A percentile compares a stretch with the other conserved stretches of the same genome.
Conservation (phyloP, 2,329 filamentous ascomycete species). For the Keithomyces neogunnii region DNA sequence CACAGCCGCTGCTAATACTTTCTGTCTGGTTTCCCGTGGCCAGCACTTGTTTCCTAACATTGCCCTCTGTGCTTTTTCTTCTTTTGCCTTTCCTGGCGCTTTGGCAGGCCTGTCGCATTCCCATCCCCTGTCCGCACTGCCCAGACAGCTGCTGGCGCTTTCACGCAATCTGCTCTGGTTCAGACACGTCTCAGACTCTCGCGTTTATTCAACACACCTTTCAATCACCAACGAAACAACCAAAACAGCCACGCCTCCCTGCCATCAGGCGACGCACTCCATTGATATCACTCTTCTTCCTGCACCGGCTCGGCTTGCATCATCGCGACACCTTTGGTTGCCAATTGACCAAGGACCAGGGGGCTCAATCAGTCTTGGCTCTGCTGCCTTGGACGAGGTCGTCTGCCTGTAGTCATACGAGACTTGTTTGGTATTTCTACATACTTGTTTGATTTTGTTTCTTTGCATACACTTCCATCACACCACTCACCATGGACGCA, state of each 20-base stretch:
- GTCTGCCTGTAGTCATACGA: not conserved
- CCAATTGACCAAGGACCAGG: constrained; percentile 1
- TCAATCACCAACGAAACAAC: constrained; percentile 1
- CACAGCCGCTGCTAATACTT: not conserved
- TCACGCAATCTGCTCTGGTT: constrained; percentile 5
- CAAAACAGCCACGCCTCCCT: not conserved
- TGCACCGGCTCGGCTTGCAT: not conserved
- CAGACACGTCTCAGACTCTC: constrained; percentile 9
- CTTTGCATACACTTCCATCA: not conserved
- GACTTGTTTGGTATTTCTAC: constrained; percentile 1
- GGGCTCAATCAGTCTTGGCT: constrained; percentile 2
- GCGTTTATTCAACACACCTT: constrained; percentile 5
- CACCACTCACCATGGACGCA: constrained; percentile 6
- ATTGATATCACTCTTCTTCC: not conserved
- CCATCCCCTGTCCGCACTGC: not conserved
- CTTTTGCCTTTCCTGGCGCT: not conserved
- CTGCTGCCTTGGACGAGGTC: not conserved
- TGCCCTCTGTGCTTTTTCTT: not conserved
- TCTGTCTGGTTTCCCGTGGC: not conserved
- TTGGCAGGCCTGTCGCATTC: not conserved
- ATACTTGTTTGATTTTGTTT: not conserved
- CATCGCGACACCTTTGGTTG: constrained; percentile 4
- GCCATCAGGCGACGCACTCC: not conserved
- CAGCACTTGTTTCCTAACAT: not conserved
- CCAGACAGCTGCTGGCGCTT: not conserved